Conservation (phyloP, 2,329 filamentous ascomycete species). For the Scytalidium sp. region DNA sequence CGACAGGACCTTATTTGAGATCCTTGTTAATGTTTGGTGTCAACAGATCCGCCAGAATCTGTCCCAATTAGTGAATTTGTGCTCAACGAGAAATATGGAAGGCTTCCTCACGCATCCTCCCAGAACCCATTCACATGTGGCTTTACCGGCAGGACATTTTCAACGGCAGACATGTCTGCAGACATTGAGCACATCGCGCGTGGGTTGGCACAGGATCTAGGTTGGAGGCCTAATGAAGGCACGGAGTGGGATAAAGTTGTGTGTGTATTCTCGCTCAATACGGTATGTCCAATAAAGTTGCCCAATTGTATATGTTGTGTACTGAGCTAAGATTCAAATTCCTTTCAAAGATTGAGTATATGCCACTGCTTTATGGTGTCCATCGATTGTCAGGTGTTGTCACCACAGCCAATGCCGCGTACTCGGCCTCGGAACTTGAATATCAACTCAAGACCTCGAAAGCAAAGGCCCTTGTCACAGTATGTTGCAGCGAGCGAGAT, state of each 20-base stretch:
- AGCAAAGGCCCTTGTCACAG: constrained; percentile 68
- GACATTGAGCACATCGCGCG: constrained; percentile 66
- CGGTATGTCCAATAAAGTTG: constrained; percentile 44
- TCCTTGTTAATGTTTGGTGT: constrained; percentile 5
- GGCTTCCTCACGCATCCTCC: constrained; percentile 59
- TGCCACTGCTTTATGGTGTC: constrained; percentile 69
- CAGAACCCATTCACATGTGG: constrained; percentile 75
- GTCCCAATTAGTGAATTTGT: constrained; percentile 77
- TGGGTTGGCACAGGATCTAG: constrained; percentile 67
- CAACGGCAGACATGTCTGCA: constrained; percentile 58
- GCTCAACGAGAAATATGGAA: constrained; percentile 67
- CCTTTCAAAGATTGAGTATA: constrained; percentile 62
- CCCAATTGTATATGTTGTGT: constrained; percentile 2
- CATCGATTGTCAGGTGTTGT: constrained; percentile 73
- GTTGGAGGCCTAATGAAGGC: constrained; percentile 66
- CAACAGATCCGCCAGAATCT: constrained; percentile 54
- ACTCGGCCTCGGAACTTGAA: constrained; percentile 65
- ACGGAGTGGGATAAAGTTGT: constrained; percentile 81
- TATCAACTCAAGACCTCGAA: constrained; percentile 69
- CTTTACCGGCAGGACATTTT: constrained; percentile 65
- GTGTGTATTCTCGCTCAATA: constrained; percentile 76
- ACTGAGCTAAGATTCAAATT: constrained; percentile 2
- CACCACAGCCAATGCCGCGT: constrained; percentile 72
- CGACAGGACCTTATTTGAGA: not conserved
- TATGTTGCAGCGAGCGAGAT: not conserved